Evolutionary conservation across 2,329 filamentous ascomycete species (phyloP).

Genomic region (Penicillium sp.): DNA sequence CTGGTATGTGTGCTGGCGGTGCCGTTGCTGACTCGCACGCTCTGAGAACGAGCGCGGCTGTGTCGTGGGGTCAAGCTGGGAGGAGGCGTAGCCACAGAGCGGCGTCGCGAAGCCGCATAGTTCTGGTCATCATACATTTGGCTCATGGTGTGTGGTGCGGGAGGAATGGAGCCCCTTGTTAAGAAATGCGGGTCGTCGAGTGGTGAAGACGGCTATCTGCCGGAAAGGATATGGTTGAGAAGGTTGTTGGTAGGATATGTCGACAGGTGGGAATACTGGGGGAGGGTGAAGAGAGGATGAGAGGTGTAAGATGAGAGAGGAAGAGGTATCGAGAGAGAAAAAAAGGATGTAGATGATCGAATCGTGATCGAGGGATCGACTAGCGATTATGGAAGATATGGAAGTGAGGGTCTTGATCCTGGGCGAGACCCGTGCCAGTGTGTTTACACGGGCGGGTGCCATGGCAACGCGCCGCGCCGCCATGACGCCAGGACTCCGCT

Average conservation of each 20-base stretch:
- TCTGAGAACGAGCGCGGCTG: slow-evolving; percentile 59
- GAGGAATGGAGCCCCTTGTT: slow-evolving; percentile 30
- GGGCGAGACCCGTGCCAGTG: slow-evolving; percentile 31
- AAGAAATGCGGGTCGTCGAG: slow-evolving; percentile 21
- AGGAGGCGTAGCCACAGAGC: slow-evolving; percentile 55
- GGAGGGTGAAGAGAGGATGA: background rate
- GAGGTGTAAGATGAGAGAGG: background rate
- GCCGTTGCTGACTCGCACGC: slow-evolving; percentile 79
- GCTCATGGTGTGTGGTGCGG: slow-evolving; percentile 38
- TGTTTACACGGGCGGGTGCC: slow-evolving; percentile 44
- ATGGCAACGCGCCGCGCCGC: slow-evolving; percentile 39
- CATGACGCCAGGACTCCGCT: slow-evolving; percentile 34
- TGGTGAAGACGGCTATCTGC: slow-evolving; percentile 18
- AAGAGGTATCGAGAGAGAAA: slow-evolving; percentile 12
- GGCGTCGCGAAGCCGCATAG: slow-evolving; percentile 64
- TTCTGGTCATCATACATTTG: slow-evolving; percentile 51
- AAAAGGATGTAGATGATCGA: slow-evolving; percentile 27
- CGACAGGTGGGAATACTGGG: background rate
- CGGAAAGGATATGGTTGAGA: background rate
- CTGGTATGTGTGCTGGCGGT: slow-evolving; percentile 87
- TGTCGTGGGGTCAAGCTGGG: slow-evolving; percentile 51
- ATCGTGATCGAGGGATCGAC: slow-evolving; percentile 15
- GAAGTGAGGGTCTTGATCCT: slow-evolving; percentile 1
- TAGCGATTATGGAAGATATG: slow-evolving; percentile 5
- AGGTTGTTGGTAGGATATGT: background rate